A percentile compares a stretch with the other conserved stretches of the same genome.
These are phyloP conservation scores for Didymella arachidicola DNA, from an alignment of 2,329 filamentous ascomycete genomes.

Conservation along the genomic window DNA sequence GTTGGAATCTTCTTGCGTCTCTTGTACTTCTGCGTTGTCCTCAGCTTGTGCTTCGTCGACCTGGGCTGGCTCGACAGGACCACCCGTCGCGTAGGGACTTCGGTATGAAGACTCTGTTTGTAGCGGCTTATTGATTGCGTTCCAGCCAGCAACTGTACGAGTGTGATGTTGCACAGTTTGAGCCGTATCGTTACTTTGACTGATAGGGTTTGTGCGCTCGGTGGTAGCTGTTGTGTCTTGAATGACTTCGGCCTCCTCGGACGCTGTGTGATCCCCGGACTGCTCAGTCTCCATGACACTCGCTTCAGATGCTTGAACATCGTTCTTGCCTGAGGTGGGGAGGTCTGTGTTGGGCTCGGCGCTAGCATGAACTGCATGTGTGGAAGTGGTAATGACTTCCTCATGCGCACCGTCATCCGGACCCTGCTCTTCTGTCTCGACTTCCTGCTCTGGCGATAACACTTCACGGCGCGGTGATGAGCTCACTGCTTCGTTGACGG, in stretches of 20 bases:
- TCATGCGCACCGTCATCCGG: neutral
- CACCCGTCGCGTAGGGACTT: slow-evolving; percentile 28
- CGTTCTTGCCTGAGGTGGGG: neutral
- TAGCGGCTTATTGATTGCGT: slow-evolving; percentile 28
- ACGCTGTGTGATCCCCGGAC: neutral
- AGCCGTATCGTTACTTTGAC: neutral
- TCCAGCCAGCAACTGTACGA: slow-evolving; percentile 22
- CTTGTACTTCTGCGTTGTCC: neutral
- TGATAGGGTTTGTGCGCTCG: neutral
- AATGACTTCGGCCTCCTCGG: neutral
- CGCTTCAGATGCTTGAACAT: neutral
- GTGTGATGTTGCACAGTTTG: neutral
- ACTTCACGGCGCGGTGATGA: neutral
- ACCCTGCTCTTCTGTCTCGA: neutral
- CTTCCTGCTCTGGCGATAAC: neutral
- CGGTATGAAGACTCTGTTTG: slow-evolving; percentile 19
- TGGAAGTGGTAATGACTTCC: too few species aligned
- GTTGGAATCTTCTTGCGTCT: neutral
- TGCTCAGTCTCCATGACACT: neutral
- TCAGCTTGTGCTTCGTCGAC: neutral
- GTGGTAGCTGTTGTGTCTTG: neutral
- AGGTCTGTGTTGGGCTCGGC: neutral
- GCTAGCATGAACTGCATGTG: neutral
- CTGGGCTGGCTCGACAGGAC: neutral
- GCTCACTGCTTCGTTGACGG: neutral